Conservation (phyloP, 805 yeast genomes). For the Wickerhamiella nectarea region DNA sequence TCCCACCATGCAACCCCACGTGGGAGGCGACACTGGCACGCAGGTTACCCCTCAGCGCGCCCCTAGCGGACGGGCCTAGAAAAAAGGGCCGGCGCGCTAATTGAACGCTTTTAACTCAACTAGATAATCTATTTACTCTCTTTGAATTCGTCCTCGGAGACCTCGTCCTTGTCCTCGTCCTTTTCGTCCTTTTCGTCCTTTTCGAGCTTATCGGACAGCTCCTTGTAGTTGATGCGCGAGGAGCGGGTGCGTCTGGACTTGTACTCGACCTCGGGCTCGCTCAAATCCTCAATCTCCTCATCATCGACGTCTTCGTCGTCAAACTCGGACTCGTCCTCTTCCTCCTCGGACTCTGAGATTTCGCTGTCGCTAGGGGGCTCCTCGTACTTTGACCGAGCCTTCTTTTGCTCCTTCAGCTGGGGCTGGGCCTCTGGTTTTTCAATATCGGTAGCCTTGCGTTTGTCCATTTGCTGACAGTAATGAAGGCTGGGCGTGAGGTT, state of each 20-base stretch:
- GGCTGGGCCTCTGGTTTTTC: neutral
- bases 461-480: constrained; percentile 1
- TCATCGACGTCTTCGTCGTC: constrained; percentile 26
- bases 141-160: no score
- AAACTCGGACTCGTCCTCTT: constrained; percentile 53
- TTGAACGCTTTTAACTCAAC: no score
- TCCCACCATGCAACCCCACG: no score
- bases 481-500: neutral
- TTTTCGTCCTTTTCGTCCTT: constrained; percentile 34
- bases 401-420: constrained; percentile 19
- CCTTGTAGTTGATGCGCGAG: constrained; percentile 67
- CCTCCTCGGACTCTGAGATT: constrained; percentile 36
- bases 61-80: no score
- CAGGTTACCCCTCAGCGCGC: no score
- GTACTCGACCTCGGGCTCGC: constrained; percentile 69
- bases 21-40: no score
- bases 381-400: constrained; percentile 31
- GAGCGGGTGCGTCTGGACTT: constrained; percentile 56
- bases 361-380: constrained; percentile 24
- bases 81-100: no score
- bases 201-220: constrained; percentile 61
- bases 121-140: no score
- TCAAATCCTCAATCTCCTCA: constrained; percentile 30
- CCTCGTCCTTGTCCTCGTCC: constrained; percentile 25
- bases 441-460: constrained; percentile 7